Evolutionary conservation across 495 filamentous ascomycete species (phyloP).

Genomic region (Niebla homalea): DNA sequence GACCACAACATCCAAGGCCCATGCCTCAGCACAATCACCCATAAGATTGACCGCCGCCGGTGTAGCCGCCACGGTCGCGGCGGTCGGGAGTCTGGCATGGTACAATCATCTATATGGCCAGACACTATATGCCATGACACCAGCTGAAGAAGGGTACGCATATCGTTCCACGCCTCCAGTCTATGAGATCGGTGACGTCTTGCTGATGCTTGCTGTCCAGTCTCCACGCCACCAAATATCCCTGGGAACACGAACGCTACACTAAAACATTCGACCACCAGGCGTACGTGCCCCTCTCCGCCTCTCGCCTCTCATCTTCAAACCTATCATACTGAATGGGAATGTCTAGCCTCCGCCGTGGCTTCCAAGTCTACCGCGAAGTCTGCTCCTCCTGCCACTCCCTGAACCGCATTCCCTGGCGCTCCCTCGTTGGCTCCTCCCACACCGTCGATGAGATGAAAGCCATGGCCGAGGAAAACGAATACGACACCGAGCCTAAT

Average conservation of each 20-base stretch:
- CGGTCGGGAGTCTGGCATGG: constrained; percentile 80
- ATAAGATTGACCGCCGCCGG: constrained; percentile 64
- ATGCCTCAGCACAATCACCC: constrained; percentile 36
- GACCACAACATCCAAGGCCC: not conserved
- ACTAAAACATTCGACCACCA: constrained; percentile 93
- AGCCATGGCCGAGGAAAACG: constrained; percentile 89
- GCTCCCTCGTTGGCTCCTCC: constrained; percentile 75
- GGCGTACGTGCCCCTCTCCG: constrained; percentile 51
- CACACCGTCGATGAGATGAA: constrained; percentile 97
- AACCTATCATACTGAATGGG: constrained; percentile 19
- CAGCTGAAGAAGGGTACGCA: constrained; percentile 93
- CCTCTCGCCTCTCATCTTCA: not conserved
- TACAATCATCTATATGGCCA: constrained; percentile 92
- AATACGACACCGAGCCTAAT: constrained; percentile 98
- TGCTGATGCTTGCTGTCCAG: constrained; percentile 33
- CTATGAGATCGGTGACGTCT: constrained; percentile 10
- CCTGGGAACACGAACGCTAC: constrained; percentile 87
- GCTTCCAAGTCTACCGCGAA: constrained; percentile 99
- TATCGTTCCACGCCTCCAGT: not conserved
- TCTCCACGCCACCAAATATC: constrained; percentile 81
- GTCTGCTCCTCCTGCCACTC: constrained; percentile 98
- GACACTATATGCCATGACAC: constrained; percentile 69
- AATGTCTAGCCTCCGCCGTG: constrained; percentile 70
- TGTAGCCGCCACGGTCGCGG: constrained; percentile 66
- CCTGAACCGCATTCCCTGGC: constrained; percentile 84